Evolutionary conservation across 1,284 basidiomycete species (phyloP).

Genomic region (Apiotrichum mycotoxinovorans): DNA sequence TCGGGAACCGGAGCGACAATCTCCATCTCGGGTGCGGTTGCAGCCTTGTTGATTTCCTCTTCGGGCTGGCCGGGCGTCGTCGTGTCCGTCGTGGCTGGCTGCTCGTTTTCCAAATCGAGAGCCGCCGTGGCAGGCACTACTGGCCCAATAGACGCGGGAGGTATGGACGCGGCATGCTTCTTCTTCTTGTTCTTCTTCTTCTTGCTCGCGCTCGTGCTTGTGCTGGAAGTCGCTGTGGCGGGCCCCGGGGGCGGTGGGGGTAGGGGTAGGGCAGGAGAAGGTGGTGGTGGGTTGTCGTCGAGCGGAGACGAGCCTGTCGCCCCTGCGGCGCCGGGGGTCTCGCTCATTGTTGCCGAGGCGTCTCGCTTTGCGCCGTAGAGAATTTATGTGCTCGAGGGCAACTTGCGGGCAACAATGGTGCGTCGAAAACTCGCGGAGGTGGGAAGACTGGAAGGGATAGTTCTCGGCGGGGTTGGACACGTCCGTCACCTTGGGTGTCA

Average conservation of each 20-base stretch:
- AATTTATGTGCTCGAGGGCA: not conserved
- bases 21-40: not conserved
- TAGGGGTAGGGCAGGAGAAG: not conserved
- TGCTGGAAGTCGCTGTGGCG: not conserved
- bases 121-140: no score
- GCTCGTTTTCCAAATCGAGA: not conserved
- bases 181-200: conserved; percentile 25
- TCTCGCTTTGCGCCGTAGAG: no score
- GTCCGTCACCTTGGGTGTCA: no score
- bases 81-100: not conserved
- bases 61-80: not conserved
- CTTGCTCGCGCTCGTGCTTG: conserved; percentile 4
- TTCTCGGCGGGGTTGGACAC: no score
- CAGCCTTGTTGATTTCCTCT: not conserved
- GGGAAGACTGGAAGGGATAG: no score
- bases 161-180: conserved; percentile 5
- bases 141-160: no score
- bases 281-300: not conserved
- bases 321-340: conserved; percentile 3
- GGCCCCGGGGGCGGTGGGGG: not conserved
- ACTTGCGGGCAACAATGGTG: not conserved
- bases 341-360: conserved; percentile 10
- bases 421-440: no score
- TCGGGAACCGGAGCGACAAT: not conserved
- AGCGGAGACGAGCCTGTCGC: conserved; percentile 1